These are phyloP conservation scores for Botryotinia calthae DNA, from an alignment of 2,329 filamentous ascomycete species.

Conservation along the genomic window DNA sequence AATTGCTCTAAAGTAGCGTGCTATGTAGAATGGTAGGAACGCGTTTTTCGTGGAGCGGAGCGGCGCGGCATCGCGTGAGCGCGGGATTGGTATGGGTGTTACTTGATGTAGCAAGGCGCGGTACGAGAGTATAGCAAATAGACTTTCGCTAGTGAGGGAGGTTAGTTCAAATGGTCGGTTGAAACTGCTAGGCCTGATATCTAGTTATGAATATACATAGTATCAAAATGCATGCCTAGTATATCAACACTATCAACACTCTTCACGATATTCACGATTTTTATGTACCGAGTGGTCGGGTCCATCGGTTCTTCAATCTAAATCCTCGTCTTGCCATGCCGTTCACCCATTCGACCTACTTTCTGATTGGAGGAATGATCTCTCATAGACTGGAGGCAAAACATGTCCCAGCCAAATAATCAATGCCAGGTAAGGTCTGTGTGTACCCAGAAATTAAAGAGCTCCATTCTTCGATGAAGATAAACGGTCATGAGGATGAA, in stretches of 20 bases:
- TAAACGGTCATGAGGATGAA: constrained; percentile 6
- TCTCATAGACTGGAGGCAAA: background rate
- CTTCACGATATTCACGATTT: background rate
- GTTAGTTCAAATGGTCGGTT: background rate
- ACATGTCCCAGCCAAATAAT: background rate
- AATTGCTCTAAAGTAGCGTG: background rate
- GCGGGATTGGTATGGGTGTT: background rate
- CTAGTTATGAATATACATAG: background rate
- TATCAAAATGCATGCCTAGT: background rate
- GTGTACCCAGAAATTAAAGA: background rate
- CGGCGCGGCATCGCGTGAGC: constrained; percentile 7
- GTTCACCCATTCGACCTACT: background rate
- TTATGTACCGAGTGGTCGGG: constrained; percentile 4
- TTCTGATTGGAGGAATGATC: background rate
- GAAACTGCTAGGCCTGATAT: background rate
- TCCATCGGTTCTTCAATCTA: constrained; percentile 2
- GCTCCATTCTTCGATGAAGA: background rate
- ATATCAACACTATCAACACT: background rate
- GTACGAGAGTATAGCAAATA: background rate
- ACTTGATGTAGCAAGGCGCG: background rate
- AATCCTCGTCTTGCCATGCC: background rate
- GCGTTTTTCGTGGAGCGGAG: constrained; percentile 3
- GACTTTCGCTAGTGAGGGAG: background rate
- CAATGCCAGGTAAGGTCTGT: background rate
- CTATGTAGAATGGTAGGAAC: background rate